These are phyloP conservation scores for Ustilago sp. DNA, from an alignment of 1,284 basidiomycete genomes.

Conservation along the genomic window DNA sequence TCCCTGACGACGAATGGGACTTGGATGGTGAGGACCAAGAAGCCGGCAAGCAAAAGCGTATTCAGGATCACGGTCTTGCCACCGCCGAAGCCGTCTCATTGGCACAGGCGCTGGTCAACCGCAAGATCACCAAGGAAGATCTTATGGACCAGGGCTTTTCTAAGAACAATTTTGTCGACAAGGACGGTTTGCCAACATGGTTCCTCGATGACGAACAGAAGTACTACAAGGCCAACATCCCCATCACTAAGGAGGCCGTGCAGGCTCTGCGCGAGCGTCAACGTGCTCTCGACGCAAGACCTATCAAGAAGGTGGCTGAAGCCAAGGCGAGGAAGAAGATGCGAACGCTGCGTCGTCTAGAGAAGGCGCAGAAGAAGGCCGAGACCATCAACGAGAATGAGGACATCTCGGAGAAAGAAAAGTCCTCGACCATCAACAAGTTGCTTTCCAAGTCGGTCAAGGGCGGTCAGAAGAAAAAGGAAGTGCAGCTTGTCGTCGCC, in stretches of 20 bases:
- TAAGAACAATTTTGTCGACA: conserved; percentile 85
- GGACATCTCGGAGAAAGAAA: conserved; percentile 82
- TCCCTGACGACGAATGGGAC: conserved; percentile 84
- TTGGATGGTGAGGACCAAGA: conserved; percentile 80
- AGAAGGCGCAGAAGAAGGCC: conserved; percentile 95
- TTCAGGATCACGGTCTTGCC: conserved; percentile 83
- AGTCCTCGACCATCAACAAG: conserved; percentile 92
- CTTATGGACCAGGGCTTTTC: conserved; percentile 96
- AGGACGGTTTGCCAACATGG: conserved; percentile 92
- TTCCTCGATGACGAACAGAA: conserved; percentile 97
- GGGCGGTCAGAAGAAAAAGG: conserved; percentile 76
- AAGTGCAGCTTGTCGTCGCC: conserved; percentile 90
- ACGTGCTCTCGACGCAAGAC: conserved; percentile 92
- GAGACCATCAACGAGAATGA: conserved; percentile 90
- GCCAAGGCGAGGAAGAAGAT: conserved; percentile 98
- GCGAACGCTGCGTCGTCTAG: conserved; percentile 84
- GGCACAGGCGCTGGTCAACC: conserved; percentile 92
- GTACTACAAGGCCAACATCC: conserved; percentile 92
- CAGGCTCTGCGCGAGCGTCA: conserved; percentile 87
- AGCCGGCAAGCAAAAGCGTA: conserved; percentile 77
- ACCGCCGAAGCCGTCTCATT: conserved; percentile 93
- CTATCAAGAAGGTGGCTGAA: conserved; percentile 99
- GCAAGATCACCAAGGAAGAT: conserved; percentile 86
- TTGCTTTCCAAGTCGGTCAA: conserved; percentile 79
- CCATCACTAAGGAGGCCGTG: conserved; percentile 96